These are phyloP conservation scores for Hericium coralloides DNA, from an alignment of 768 basidiomycete species.

Conservation along the genomic window DNA sequence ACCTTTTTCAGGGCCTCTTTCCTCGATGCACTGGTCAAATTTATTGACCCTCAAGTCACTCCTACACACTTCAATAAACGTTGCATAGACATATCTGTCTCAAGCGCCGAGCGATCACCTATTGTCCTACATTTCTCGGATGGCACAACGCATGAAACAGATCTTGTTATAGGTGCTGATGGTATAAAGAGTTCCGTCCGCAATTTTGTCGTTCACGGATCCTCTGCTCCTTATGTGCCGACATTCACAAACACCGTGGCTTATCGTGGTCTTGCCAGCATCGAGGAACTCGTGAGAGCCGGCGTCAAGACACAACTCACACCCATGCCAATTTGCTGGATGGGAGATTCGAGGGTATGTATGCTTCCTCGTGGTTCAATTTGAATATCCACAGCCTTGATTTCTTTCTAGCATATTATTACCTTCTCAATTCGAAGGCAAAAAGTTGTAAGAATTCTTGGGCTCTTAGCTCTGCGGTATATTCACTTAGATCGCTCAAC, in stretches of 20 bases:
- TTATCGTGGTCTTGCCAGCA: constrained; percentile 39
- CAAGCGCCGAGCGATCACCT: constrained; percentile 18
- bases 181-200: constrained; percentile 31
- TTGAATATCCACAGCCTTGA: neutral
- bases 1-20: constrained; percentile 19
- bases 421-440: constrained; percentile 38
- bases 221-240: constrained; percentile 17
- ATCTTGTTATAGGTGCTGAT: constrained; percentile 38
- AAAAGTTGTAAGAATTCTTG: constrained; percentile 39
- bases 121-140: constrained; percentile 37
- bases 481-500: neutral
- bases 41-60: constrained; percentile 27
- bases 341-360: constrained; percentile 37
- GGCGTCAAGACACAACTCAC: constrained; percentile 34
- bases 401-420: constrained; percentile 38
- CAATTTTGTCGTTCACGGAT: constrained; percentile 26
- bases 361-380: neutral
- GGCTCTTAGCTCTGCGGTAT: neutral
- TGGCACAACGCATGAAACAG: constrained; percentile 35
- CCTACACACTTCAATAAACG: constrained; percentile 43
- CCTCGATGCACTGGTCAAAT: constrained; percentile 36
- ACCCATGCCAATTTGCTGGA: constrained; percentile 30
- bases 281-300: constrained; percentile 28
- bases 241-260: constrained; percentile 38
- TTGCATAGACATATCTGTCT: constrained; percentile 19